Base-by-base conservation (phyloP, 2,329 filamentous ascomycete species). In the Aspergillaceae sp. region DNA sequence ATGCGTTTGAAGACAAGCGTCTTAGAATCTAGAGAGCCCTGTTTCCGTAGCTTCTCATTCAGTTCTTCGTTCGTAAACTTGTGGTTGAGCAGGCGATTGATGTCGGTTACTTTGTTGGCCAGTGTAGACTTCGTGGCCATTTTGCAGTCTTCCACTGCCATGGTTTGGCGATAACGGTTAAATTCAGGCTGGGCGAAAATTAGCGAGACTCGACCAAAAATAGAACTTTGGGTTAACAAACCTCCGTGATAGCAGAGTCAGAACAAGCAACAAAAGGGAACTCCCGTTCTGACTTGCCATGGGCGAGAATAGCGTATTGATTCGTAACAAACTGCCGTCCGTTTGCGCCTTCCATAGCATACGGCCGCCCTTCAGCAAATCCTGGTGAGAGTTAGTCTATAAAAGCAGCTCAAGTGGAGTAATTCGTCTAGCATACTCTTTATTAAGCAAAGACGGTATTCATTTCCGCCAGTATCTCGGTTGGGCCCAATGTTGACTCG, bases 261-360 rank as follows among this genome's bases (percentile, higher is more conserved):
- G 92, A 97, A 62, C 91, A 90, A 51, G 84, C 84, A 51, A 92
- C 84, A 66, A 97, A 96, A 4, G 90, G 89, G 70, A 89, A 96
- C 33, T 90, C 82, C 63, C 84, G 85, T 60, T 88, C 79, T 0
- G 86, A 77, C 57, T 90, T 89, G 40, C 92, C 92, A 62, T 94
- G 86, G 5, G 87, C 82, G 37, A 87, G 82, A 45, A 83, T 73
- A 30, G 87, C 80, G 62, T 97, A 96, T 63, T 90, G 84, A 50
- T 94, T 88, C 0, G 89, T 94, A 30, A 86, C 79, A 58, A 95
- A 86, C 3, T 75, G 75, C 51, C 88, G 85, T 34, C 87, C 86
- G 48, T 86, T 85, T 2, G 79, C 66, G 35, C 77, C 84, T 52
- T 84, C 81, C 61, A 97, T 82, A 1, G 87, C 84, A 66, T 97